These are phyloP conservation scores for Colletotrichum chlorophyti DNA, from an alignment of 2,329 filamentous ascomycete genomes.

Conservation along the genomic window DNA sequence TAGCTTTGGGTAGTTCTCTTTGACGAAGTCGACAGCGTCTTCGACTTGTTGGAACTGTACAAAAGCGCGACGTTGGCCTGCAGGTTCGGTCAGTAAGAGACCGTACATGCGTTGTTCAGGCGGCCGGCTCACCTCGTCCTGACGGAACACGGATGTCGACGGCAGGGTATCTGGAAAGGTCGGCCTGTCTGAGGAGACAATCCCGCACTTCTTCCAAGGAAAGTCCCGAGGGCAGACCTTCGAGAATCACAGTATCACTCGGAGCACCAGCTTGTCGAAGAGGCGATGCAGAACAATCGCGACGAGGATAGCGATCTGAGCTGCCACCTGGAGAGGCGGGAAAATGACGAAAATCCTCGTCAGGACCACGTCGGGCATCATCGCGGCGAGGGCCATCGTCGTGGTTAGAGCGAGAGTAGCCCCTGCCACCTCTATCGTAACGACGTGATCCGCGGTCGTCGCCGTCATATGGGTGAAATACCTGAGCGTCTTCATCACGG, in stretches of 20 bases:
- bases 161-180: slow-evolving; percentile 42
- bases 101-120: not conserved
- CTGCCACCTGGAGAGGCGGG: slow-evolving; percentile 24
- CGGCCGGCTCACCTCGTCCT: slow-evolving; percentile 13
- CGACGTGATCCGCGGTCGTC: slow-evolving; percentile 37
- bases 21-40: slow-evolving; percentile 49
- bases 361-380: slow-evolving; percentile 25
- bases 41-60: slow-evolving; percentile 49
- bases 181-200: slow-evolving; percentile 40
- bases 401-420: slow-evolving; percentile 25
- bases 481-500: slow-evolving; percentile 43
- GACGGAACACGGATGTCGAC: slow-evolving; percentile 48
- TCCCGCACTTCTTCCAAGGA: slow-evolving; percentile 58
- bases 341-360: slow-evolving; percentile 28
- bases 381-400: slow-evolving; percentile 27
- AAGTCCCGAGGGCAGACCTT: slow-evolving; percentile 57
- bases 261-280: slow-evolving; percentile 47
- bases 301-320: slow-evolving; percentile 26
- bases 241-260: slow-evolving; percentile 60
- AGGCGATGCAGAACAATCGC: slow-evolving; percentile 33
- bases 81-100: not conserved
- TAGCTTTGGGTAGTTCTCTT: slow-evolving; percentile 49
- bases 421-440: slow-evolving; percentile 26
- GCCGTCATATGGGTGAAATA: slow-evolving; percentile 40
- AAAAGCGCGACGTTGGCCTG: slow-evolving; percentile 48